Evolutionary conservation across 495 filamentous ascomycete genomes (phyloP).

Genomic region (Neurospora sp.): DNA sequence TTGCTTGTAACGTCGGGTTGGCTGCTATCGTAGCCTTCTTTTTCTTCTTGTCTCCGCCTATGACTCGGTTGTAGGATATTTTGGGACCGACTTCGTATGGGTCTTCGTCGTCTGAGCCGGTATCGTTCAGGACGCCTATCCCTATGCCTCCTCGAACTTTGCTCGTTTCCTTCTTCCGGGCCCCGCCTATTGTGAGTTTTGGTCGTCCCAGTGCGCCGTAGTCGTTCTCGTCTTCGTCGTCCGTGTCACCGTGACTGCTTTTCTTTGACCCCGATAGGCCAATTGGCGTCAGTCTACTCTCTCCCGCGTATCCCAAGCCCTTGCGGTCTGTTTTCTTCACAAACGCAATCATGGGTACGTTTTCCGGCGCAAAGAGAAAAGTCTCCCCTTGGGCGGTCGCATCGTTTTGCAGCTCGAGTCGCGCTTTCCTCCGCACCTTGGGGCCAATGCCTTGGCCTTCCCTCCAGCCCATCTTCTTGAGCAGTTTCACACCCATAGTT

Average conservation of each 20-base stretch:
- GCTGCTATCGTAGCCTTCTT: slow-evolving; percentile 46
- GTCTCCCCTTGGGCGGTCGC: slow-evolving; percentile 36
- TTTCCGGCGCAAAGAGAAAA: slow-evolving; percentile 83
- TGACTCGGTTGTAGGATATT: slow-evolving; percentile 78
- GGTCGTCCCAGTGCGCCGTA: slow-evolving; percentile 23
- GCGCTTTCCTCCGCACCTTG: slow-evolving; percentile 68
- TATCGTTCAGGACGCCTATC: slow-evolving; percentile 86
- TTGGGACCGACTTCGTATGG: slow-evolving; percentile 85
- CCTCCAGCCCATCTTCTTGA: slow-evolving; percentile 94
- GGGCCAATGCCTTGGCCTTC: slow-evolving; percentile 89
- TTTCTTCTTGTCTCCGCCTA: slow-evolving; percentile 82
- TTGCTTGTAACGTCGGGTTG: slow-evolving; percentile 57
- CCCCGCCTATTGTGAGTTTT: slow-evolving; percentile 14
- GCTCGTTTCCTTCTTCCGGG: slow-evolving; percentile 35
- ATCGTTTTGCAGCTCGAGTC: slow-evolving; percentile 48
- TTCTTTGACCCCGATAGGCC: slow-evolving; percentile 6
- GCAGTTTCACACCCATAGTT: slow-evolving; percentile 79
- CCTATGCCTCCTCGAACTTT: slow-evolving; percentile 62
- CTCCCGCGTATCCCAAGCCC: slow-evolving; percentile 72
- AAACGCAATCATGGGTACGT: slow-evolving; percentile 68
- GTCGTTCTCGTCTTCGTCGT: slow-evolving; percentile 43
- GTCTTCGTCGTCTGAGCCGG: slow-evolving; percentile 94
- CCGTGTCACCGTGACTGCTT: slow-evolving; percentile 20
- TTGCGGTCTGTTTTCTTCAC: slow-evolving; percentile 66
- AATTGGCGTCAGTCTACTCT: slow-evolving; percentile 41